Conservation (phyloP, 2,329 filamentous ascomycete species). For the Clonostachys rhizophaga region DNA sequence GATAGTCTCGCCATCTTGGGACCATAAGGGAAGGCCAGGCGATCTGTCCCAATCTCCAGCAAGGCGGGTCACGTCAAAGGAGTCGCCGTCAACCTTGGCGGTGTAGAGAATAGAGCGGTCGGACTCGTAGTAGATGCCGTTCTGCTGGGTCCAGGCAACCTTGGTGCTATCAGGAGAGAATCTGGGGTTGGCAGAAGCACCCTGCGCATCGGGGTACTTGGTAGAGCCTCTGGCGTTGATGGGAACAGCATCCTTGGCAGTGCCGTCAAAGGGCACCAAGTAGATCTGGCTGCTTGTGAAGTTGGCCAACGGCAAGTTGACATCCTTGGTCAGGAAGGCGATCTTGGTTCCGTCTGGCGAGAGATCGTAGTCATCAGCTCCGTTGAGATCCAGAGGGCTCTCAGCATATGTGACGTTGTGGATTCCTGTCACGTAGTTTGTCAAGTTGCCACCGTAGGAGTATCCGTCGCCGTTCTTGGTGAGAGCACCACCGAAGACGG, state of each 20-base stretch:
- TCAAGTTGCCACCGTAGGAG: conserved; percentile 1
- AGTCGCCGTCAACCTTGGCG: neutral
- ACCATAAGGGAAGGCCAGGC: neutral
- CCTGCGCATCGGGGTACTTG: neutral
- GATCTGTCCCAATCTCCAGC: conserved; percentile 2
- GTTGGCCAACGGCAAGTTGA: conserved; percentile 2
- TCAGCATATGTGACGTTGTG: conserved; percentile 1
- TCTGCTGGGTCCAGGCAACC: conserved; percentile 1
- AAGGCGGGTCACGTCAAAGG: conserved; percentile 1
- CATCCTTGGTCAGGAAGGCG: conserved; percentile 2
- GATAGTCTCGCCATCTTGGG: conserved; percentile 1
- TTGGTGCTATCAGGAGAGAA: conserved; percentile 1
- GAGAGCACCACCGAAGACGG: conserved; percentile 2
- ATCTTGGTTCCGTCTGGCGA: conserved; percentile 2
- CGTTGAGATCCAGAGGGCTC: conserved; percentile 1
- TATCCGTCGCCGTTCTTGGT: neutral
- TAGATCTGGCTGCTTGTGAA: conserved; percentile 3
- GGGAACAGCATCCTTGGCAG: conserved; percentile 1
- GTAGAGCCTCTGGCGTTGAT: conserved; percentile 1
- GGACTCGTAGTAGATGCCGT: conserved; percentile 3
- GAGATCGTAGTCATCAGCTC: conserved; percentile 2
- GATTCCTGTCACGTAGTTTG: conserved; percentile 3
- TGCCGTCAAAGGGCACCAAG: conserved; percentile 2
- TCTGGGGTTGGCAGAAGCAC: neutral
- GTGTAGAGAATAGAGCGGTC: conserved; percentile 1